phyloP scores from a whole-genome alignment of 2,329 filamentous ascomycete species.

The Sclerotinia nivalis region DNA sequence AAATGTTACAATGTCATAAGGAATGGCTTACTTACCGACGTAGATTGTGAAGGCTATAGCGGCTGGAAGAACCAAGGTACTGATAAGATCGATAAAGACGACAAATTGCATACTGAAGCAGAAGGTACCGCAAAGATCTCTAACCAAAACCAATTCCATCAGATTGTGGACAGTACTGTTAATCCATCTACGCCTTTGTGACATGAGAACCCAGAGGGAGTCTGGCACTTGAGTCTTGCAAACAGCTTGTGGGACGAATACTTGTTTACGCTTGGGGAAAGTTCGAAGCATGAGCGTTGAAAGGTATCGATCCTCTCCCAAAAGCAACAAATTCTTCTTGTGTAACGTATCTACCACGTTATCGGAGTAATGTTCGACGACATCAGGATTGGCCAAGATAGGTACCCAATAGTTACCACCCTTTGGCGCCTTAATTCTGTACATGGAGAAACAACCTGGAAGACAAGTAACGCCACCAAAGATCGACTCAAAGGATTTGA shows the following conservation, averaged over 20 bases:
- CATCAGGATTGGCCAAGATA: conserved; percentile 95
- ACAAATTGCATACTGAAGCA: conserved; percentile 99
- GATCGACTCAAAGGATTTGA: conserved; percentile 96
- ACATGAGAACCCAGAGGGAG: conserved; percentile 85
- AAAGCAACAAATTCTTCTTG: conserved; percentile 90
- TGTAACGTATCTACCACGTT: conserved; percentile 98
- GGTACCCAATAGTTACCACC: conserved; percentile 99
- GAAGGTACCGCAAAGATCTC: conserved; percentile 96
- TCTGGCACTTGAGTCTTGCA: conserved; percentile 98
- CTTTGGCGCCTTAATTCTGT: conserved; percentile 98
- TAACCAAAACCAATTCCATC: conserved; percentile 93
- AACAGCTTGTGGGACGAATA: conserved; percentile 96
- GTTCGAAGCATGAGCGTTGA: conserved; percentile 98
- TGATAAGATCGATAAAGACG: conserved; percentile 90
- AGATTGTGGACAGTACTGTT: conserved; percentile 99
- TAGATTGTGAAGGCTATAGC: conserved; percentile 98
- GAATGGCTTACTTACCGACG: conserved; percentile 65
- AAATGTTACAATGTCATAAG: neutral
- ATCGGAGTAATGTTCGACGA: conserved; percentile 98
- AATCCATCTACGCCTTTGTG: conserved; percentile 96
- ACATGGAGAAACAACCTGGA: conserved; percentile 99
- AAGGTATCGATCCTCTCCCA: conserved; percentile 93
- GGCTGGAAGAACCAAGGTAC: conserved; percentile 90
- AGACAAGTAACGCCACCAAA: conserved; percentile 99
- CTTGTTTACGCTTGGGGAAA: conserved; percentile 98